These are phyloP conservation scores for Sextonia rubra DNA, from an alignment of 164 flowering plant genomes.

Conservation along the genomic window DNA sequence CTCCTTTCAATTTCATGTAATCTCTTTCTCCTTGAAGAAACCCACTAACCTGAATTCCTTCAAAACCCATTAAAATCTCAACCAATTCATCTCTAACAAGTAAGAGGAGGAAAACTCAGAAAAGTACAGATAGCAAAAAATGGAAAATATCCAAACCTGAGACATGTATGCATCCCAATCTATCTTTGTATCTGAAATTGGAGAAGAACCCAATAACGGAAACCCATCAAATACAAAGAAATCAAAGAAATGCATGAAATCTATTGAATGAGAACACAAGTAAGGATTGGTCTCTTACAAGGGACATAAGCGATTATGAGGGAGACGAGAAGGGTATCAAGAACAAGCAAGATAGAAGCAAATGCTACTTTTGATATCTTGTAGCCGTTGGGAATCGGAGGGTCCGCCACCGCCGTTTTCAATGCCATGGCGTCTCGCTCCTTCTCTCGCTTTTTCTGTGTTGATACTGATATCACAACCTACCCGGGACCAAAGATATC, in stretches of 20 bases:
- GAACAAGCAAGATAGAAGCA: constrained; percentile 44
- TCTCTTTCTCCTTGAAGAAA: constrained; percentile 92
- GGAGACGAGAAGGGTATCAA: constrained; percentile 62
- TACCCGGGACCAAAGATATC: too few relatives aligned
- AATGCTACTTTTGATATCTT: constrained; percentile 32
- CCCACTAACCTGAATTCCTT: constrained; percentile 58
- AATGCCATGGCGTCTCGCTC: not conserved
- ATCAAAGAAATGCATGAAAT: not conserved
- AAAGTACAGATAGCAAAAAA: not conserved
- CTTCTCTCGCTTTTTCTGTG: not conserved
- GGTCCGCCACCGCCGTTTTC: not conserved
- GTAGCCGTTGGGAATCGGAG: constrained; percentile 4
- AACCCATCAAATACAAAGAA: not conserved
- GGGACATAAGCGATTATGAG: constrained; percentile 79
- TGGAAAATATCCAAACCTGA: constrained; percentile 41
- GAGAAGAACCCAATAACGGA: constrained; percentile 8
- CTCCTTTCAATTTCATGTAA: constrained; percentile 76
- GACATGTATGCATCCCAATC: constrained; percentile 99
- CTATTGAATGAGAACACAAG: not conserved
- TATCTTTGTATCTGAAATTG: constrained; percentile 80
- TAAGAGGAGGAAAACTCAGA: not conserved
- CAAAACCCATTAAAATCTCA: constrained; percentile 1
- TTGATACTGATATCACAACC: too few relatives aligned
- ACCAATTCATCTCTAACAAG: not conserved
- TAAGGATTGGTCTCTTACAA: constrained; percentile 38